A percentile compares a stretch with the other conserved stretches of the same genome.
phyloP scores from a whole-genome alignment of 179 eudicot species.

The Patellifolia procumbens region DNA sequence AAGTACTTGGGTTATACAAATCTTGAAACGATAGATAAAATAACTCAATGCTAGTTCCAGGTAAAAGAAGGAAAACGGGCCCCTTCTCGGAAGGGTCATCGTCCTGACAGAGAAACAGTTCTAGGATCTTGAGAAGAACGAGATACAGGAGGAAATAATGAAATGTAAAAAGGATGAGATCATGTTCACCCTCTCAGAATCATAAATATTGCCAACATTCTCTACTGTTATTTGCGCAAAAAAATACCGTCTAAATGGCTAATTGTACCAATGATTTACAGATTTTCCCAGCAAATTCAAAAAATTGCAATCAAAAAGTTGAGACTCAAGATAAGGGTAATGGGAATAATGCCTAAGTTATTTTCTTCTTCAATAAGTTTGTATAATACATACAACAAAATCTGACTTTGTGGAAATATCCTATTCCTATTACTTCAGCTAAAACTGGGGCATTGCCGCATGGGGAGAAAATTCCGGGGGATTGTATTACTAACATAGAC shows the following conservation, averaged over 20 bases:
- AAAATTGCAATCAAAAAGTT: neutral
- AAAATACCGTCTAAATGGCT: neutral
- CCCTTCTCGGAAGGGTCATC: no score
- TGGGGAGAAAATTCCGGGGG: conserved; percentile 10
- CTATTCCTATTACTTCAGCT: conserved; percentile 1
- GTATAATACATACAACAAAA: conserved; percentile 24
- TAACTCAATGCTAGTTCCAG: no score
- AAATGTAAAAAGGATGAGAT: neutral
- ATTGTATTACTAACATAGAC: conserved; percentile 4
- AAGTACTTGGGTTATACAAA: no score
- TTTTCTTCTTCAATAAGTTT: neutral
- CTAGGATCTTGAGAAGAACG: neutral
- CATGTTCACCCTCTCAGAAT: neutral
- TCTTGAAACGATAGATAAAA: no score
- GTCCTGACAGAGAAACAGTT: no score
- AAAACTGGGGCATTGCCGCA: conserved; percentile 10
- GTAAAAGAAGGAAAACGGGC: no score
- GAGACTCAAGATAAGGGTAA: neutral
- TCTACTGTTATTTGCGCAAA: neutral
- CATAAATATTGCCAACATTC: neutral
- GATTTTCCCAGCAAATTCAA: conserved; percentile 6
- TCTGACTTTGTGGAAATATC: conserved; percentile 25
- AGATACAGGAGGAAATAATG: neutral
- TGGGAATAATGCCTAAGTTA: conserved; percentile 5
- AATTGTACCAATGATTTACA: conserved; percentile 9